phyloP scores from a whole-genome alignment of 192 early-diverging fungal species.

The Coemansia furcata region DNA sequence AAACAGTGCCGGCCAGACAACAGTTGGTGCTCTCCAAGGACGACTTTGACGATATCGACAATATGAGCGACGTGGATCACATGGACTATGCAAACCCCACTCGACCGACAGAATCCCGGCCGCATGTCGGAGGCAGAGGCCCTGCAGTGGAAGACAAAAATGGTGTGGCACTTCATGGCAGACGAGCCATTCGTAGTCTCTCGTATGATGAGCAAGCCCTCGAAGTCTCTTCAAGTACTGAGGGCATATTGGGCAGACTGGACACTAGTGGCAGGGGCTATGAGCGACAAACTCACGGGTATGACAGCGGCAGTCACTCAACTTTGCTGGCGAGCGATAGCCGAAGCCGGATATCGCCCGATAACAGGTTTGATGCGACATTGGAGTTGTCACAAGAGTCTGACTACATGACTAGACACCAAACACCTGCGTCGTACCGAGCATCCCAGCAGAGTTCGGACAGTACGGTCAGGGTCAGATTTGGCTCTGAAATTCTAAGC shows the following conservation, averaged over 20 bases:
- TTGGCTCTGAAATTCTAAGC: constrained; percentile 1
- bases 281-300: not conserved
- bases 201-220: constrained; percentile 14
- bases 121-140: not conserved
- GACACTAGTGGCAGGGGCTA: not conserved
- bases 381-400: not conserved
- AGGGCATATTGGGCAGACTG: not conserved
- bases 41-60: constrained; percentile 28
- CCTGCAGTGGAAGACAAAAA: not conserved
- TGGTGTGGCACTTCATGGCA: not conserved
- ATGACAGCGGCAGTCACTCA: not conserved
- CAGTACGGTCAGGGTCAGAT: constrained; percentile 3
- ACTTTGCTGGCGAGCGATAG: not conserved
- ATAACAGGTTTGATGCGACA: not conserved
- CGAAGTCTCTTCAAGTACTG: not conserved
- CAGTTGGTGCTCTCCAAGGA: constrained; percentile 32
- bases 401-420: not conserved
- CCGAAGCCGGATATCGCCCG: not conserved
- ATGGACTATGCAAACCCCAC: constrained; percentile 19
- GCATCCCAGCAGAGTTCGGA: constrained; percentile 13
- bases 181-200: constrained; percentile 2
- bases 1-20: constrained; percentile 1
- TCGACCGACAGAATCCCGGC: not conserved
- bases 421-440: constrained; percentile 15
- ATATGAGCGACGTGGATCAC: constrained; percentile 45